Evolutionary conservation across 2,329 filamentous ascomycete species (phyloP).

Genomic region (Verticillium longisporum): DNA sequence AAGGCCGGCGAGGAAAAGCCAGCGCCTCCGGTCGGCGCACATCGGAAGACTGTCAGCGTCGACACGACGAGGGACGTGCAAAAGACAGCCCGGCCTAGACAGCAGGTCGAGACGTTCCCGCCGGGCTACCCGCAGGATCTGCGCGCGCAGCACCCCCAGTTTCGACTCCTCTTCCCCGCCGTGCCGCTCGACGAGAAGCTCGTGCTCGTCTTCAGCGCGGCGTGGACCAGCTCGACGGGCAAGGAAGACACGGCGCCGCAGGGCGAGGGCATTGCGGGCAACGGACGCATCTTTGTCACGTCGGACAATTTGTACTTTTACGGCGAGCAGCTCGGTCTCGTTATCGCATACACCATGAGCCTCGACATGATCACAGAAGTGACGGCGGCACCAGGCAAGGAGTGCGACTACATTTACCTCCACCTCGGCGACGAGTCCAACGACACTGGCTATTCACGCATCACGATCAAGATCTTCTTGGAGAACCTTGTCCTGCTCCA

Average conservation of each 20-base stretch:
- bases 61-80: slow-evolving; percentile 24
- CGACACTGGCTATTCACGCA: slow-evolving; percentile 59
- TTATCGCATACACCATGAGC: slow-evolving; percentile 72
- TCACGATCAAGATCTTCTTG: slow-evolving; percentile 89
- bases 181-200: slow-evolving; percentile 73
- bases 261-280: slow-evolving; percentile 47
- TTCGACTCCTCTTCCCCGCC: slow-evolving; percentile 81
- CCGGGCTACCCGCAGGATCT: slow-evolving; percentile 75
- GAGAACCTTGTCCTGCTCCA: slow-evolving; percentile 81
- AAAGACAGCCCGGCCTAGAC: slow-evolving; percentile 20
- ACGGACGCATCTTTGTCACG: slow-evolving; percentile 80
- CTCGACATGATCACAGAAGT: slow-evolving; percentile 79
- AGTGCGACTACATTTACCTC: slow-evolving; percentile 88
- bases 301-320: slow-evolving; percentile 90
- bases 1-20: slow-evolving; percentile 17
- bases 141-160: slow-evolving; percentile 84
- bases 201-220: slow-evolving; percentile 85
- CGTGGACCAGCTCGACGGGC: slow-evolving; percentile 58
- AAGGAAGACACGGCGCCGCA: slow-evolving; percentile 33
- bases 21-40: slow-evolving; percentile 11
- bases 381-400: slow-evolving; percentile 79
- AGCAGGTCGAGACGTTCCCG: slow-evolving; percentile 53
- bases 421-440: slow-evolving; percentile 61
- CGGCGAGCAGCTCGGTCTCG: slow-evolving; percentile 86
- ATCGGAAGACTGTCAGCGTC: slow-evolving; percentile 38